Evolutionary conservation across 306 rosid species (phyloP), one percentile per base, ranked within the genome.

Genomic region (Prinsepia uniflora): DNA sequence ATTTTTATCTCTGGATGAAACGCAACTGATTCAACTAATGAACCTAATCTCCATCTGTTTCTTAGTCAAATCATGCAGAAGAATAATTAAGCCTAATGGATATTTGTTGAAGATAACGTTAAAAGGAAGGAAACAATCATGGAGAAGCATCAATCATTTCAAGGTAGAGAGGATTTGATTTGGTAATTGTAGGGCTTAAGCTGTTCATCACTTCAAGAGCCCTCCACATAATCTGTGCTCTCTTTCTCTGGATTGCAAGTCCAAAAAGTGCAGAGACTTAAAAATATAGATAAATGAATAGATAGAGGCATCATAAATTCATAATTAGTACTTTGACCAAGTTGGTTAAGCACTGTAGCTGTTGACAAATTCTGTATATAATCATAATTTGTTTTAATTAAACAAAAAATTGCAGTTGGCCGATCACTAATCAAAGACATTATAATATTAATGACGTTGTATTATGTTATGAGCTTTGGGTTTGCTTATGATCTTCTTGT

Each of bases 401-500:
- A 56, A 8, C 6, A 42, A 56, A 43, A 30, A 43, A 43, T 0
- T 70, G 43, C 20, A 8, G 64, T 55, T 55, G 73, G 44, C 43
- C 74, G 65, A 41, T 70, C 43, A 42, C 54, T 14, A 56, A 6
- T 68, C 60, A 58, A 30, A 30, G 4, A 30, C 36, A 30, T 30
- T 30, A 30, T 30, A 30, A 30, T 30, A 30, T 30, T 30, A 30
- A 30, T 30, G 4, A 30, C 4, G 2, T 30, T 30, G n/a, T 9
- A 24, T 36, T 12, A 19, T 15, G 34, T 6, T 14, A 59, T 34
- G 34, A 34, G 64, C 41, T 11, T 7, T 57, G 13, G 17, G 30
- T 24, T 2, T 34, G 49, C 12, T 42, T 56, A 20, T 61, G 84
- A 84, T 82, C 67, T 30, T 78, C 81, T 73, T 81, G 87, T 90